A percentile compares a stretch with the other conserved stretches of the same genome.
These are phyloP conservation scores for Diaporthe sp. DNA, from an alignment of 2,329 filamentous ascomycete genomes.

Conservation along the genomic window DNA sequence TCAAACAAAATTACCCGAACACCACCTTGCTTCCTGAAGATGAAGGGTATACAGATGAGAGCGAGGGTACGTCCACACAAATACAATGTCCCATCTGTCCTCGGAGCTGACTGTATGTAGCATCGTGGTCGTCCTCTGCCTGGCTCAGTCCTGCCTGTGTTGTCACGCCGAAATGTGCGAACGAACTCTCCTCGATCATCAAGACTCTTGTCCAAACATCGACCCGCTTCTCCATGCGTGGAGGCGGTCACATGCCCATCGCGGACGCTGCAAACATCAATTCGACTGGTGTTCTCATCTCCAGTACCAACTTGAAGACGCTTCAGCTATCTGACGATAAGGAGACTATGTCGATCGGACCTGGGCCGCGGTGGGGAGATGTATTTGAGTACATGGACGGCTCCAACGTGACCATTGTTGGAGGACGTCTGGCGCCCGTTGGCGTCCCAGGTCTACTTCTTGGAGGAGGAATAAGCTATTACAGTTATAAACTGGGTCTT, in stretches of 20 bases:
- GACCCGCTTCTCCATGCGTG: slow-evolving; percentile 47
- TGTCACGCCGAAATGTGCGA: slow-evolving; percentile 45
- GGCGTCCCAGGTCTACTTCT: slow-evolving; percentile 50
- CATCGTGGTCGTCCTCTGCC: neutral
- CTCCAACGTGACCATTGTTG: slow-evolving; percentile 45
- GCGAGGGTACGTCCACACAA: neutral
- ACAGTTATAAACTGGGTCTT: slow-evolving; percentile 23
- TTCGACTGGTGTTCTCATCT: slow-evolving; percentile 51
- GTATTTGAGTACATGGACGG: slow-evolving; percentile 49
- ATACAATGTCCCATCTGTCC: neutral
- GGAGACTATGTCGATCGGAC: slow-evolving; percentile 49
- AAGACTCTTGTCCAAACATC: slow-evolving; percentile 43
- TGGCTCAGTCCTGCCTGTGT: slow-evolving; percentile 46
- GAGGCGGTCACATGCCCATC: slow-evolving; percentile 50
- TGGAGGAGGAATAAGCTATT: slow-evolving; percentile 53
- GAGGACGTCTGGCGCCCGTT: slow-evolving; percentile 49
- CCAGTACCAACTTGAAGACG: slow-evolving; percentile 52
- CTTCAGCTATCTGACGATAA: slow-evolving; percentile 49
- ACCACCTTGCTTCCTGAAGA: slow-evolving; percentile 9
- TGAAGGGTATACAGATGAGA: neutral
- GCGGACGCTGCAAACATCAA: slow-evolving; percentile 46
- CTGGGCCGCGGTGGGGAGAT: slow-evolving; percentile 49
- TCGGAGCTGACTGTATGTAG: neutral
- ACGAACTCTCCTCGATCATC: slow-evolving; percentile 35
- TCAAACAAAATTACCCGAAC: slow-evolving; percentile 12